Evolutionary conservation across 2,329 filamentous ascomycete species (phyloP).

Genomic region (Trichoderma hamatum): DNA sequence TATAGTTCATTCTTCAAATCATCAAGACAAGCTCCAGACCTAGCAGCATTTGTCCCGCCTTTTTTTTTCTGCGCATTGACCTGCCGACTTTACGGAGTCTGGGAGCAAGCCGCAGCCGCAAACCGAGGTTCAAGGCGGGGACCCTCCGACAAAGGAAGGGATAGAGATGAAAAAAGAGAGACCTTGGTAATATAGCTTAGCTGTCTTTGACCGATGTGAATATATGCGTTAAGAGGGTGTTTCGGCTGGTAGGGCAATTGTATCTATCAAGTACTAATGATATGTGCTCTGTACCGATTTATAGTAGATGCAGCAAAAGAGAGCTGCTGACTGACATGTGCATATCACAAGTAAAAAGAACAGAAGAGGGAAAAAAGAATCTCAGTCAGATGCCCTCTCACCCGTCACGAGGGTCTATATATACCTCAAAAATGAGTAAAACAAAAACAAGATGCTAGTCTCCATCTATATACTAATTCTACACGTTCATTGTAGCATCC

Average conservation of each 20-base stretch:
- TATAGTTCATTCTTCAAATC: not conserved
- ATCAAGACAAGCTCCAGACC: not conserved
- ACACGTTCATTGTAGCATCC: conserved; percentile 3
- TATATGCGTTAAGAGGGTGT: conserved; percentile 13
- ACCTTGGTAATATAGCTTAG: not conserved
- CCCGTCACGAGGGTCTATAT: conserved; percentile 14
- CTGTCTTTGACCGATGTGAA: not conserved
- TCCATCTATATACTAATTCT: not conserved
- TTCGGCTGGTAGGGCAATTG: not conserved
- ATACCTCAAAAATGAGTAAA: not conserved
- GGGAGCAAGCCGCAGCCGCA: not conserved
- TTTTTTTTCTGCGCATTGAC: not conserved
- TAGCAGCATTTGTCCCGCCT: not conserved
- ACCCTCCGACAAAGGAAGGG: not conserved
- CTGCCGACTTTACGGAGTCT: conserved; percentile 2
- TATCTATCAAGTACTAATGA: conserved; percentile 5
- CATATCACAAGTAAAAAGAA: not conserved
- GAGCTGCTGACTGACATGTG: not conserved
- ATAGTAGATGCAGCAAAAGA: not conserved
- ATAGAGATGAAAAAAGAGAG: not conserved
- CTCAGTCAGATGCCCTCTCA: conserved; percentile 14
- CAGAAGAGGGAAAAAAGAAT: not conserved
- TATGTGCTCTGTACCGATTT: too few relatives aligned
- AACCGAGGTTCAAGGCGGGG: conserved; percentile 23
- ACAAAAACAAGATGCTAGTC: not conserved